Conservation (phyloP, 1,284 basidiomycete genomes). For the Austroboletus niveus region DNA sequence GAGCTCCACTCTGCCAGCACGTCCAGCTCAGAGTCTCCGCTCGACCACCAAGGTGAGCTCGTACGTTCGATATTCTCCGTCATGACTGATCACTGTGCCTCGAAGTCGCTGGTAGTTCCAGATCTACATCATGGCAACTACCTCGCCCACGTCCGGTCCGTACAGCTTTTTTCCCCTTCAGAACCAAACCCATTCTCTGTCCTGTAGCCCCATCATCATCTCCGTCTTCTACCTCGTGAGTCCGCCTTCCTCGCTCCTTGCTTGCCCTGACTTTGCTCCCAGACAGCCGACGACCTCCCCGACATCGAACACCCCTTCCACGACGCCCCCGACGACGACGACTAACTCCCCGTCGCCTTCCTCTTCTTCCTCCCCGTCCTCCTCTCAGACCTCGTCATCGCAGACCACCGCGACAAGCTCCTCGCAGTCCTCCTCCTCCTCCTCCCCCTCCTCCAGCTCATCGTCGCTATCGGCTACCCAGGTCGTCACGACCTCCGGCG, state of each 20-base stretch:
- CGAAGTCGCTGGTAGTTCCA: too few relatives aligned
- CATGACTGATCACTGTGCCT: too few relatives aligned
- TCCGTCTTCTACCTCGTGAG: conserved; percentile 2
- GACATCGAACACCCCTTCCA: neutral
- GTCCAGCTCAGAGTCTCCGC: neutral
- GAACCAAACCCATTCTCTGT: neutral
- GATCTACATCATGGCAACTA: conserved; percentile 7
- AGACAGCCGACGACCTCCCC: neutral
- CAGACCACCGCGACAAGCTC: neutral
- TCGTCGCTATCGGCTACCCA: neutral
- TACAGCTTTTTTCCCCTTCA: neutral
- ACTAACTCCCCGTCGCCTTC: neutral
- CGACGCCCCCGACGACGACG: neutral
- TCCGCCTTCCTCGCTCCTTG: neutral
- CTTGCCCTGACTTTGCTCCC: too few relatives aligned
- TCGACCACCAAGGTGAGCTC: too few relatives aligned
- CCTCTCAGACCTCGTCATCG: neutral
- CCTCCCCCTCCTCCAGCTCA: neutral
- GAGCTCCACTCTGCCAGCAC: conserved; percentile 1
- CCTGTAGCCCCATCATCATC: neutral
- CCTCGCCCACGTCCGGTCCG: conserved; percentile 1
- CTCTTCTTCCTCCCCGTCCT: conserved; percentile 9
- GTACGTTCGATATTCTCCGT: too few relatives aligned
- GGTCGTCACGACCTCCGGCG: conserved; percentile 13
- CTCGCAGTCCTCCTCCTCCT: neutral